These are phyloP conservation scores for Microascus cirrosus DNA, from an alignment of 2,329 filamentous ascomycete species.

Conservation along the genomic window DNA sequence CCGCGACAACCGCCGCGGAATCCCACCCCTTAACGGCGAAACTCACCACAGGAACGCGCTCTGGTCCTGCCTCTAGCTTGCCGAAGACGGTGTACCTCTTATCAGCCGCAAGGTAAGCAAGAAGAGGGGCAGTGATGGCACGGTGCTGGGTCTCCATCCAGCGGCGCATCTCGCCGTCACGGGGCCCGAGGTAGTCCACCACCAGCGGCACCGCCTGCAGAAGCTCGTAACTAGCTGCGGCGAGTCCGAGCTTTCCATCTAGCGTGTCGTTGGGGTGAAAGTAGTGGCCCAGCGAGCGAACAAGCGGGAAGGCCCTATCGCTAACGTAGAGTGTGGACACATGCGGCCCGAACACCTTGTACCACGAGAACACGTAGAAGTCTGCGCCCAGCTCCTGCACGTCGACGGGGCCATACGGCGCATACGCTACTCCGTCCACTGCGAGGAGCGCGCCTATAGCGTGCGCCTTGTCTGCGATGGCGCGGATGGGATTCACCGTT, in stretches of 20 bases:
- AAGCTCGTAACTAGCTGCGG: conserved; percentile 61
- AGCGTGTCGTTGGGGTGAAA: conserved; percentile 53
- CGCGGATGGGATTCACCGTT: conserved; percentile 52
- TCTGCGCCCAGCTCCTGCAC: conserved; percentile 59
- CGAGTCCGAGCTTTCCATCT: conserved; percentile 56
- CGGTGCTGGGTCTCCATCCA: conserved; percentile 48
- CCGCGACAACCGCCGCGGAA: conserved; percentile 47
- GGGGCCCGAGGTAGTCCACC: conserved; percentile 44
- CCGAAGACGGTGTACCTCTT: conserved; percentile 47
- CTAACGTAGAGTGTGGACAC: conserved; percentile 60
- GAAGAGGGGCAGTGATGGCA: conserved; percentile 43
- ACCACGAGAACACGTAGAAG: conserved; percentile 72
- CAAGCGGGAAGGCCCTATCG: conserved; percentile 37
- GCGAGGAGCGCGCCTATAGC: conserved; percentile 44
- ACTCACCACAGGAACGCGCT: conserved; percentile 54
- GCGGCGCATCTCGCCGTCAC: conserved; percentile 30
- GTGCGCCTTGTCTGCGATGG: conserved; percentile 43
- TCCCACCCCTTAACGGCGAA: conserved; percentile 48
- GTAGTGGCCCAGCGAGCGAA: conserved; percentile 51
- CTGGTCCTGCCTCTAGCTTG: conserved; percentile 32
- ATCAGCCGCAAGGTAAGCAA: conserved; percentile 44
- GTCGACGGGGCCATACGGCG: conserved; percentile 61
- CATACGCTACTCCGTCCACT: conserved; percentile 68
- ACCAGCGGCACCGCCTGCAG: conserved; percentile 51
- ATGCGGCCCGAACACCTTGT: conserved; percentile 74